Evolutionary conservation across 2,329 filamentous ascomycete species (phyloP), one percentile per base, ranked within the genome.

Genomic region (Diaporthe longicolla): DNA sequence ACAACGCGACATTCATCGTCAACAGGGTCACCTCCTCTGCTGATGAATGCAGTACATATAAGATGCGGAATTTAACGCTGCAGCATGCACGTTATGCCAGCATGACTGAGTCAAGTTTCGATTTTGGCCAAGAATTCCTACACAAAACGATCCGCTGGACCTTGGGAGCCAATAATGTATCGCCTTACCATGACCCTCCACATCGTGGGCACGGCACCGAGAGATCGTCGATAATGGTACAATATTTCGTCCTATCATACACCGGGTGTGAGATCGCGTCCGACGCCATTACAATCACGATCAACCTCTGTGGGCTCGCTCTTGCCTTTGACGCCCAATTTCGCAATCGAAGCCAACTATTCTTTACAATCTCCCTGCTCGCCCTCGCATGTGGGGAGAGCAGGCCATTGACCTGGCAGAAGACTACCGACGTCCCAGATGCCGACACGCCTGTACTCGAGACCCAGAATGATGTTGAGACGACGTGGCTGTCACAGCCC

Each of bases 231-330:
- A 55, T 55, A 55, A 55, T 55, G 26, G 52, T 55, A 55, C 26
- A 55, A 55, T 55, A 55, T 55, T 55, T 55, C 52, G 15, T 55
- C 15, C 17, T 55, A 55, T 55, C 26, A 55, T 55, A 55, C 17
- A 55, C 52, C 52, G 52, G 17, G 26, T 55, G 15, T 55, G 26
- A 55, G 52, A 55, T 55, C 17, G 26, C 52, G 52, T 55, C 26
- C 1, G 26, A 55, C 17, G 52, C 32, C 52, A 55, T 55, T 55
- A 55, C 52, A 55, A 55, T 55, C 17, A 55, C 26, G 15, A 55
- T 55, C 17, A 55, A 55, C 32, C 52, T 55, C 52, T 55, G 26
- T 55, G 26, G 52, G 52, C 26, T 55, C 17, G 52, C 52, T 55
- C 26, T 55, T 21, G 52, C 52, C 26, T 55, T 55, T 21, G 26